Percentiles rank a stretch among this genome's conserved stretches.
Conservation (phyloP, 169 alveolate species). For the Plasmodium falciparum region DNA sequence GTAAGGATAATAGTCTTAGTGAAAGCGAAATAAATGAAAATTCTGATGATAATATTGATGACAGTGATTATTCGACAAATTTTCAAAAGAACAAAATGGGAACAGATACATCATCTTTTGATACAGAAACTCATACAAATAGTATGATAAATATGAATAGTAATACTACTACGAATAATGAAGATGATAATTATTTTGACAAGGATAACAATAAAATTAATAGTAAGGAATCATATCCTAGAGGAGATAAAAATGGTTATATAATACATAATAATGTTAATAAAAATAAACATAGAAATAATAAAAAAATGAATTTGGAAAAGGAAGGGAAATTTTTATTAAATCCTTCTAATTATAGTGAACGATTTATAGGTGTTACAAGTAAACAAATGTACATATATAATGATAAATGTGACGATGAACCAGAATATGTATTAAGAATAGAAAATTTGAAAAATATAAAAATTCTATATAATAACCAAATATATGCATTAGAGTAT, state of each 20-base stretch:
- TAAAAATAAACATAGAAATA: conserved; percentile 17
- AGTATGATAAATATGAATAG: background rate
- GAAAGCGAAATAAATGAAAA: background rate
- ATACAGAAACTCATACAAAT: no score
- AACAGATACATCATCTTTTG: no score
- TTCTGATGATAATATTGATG: no score
- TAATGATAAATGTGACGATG: conserved; percentile 56
- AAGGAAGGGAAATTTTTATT: conserved; percentile 9
- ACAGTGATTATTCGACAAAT: no score
- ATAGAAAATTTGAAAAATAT: conserved; percentile 29
- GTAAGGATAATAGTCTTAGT: background rate
- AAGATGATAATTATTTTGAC: background rate
- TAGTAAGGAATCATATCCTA: background rate
- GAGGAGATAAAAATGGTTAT: conserved; percentile 2
- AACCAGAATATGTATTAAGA: conserved; percentile 47
- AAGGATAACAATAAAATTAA: background rate
- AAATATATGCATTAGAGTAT: conserved; percentile 52
- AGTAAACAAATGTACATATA: conserved; percentile 49
- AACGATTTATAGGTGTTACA: conserved; percentile 73
- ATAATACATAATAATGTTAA: background rate
- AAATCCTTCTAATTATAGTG: conserved; percentile 59
- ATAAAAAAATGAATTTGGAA: conserved; percentile 8
- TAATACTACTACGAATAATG: conserved; percentile 4
- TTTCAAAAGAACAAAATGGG: no score
- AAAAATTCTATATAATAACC: conserved; percentile 29